Percentiles rank a stretch among this genome's conserved stretches.
Conservation (phyloP, 805 yeast genomes). For the Candida schatavii region DNA sequence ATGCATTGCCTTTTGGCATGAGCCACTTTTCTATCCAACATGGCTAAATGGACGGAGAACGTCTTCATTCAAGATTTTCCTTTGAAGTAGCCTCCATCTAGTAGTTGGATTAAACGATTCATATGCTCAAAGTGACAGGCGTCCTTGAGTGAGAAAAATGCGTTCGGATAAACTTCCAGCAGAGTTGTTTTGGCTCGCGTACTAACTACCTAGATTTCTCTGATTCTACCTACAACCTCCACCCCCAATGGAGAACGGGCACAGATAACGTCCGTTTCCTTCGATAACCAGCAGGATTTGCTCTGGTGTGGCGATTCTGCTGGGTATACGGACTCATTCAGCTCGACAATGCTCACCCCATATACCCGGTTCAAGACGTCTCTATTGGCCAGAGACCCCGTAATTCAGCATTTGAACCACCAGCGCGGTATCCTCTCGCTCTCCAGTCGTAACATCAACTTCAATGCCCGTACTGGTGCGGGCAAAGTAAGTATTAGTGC, state of each 20-base stretch:
- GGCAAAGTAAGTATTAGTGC: slow-evolving; percentile 15
- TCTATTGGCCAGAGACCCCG: slow-evolving; percentile 15
- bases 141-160: too few relatives aligned
- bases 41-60: too few relatives aligned
- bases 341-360: slow-evolving; percentile 23
- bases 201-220: slow-evolving; percentile 26
- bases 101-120: too few relatives aligned
- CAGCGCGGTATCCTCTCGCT: slow-evolving; percentile 34
- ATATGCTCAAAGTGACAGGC: too few relatives aligned
- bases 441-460: slow-evolving; percentile 27
- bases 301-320: slow-evolving; percentile 80
- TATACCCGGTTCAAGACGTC: slow-evolving; percentile 36
- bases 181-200: slow-evolving; percentile 4
- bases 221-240: slow-evolving; percentile 20
- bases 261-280: slow-evolving; percentile 33
- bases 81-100: too few relatives aligned
- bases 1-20: too few relatives aligned
- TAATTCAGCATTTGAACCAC: slow-evolving; percentile 28
- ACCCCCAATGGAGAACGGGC: slow-evolving; percentile 7
- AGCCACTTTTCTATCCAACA: too few relatives aligned
- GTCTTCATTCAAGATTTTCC: too few relatives aligned
- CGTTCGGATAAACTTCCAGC: neutral
- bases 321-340: slow-evolving; percentile 43
- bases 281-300: slow-evolving; percentile 73
- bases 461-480: slow-evolving; percentile 35